Evolutionary conservation across 306 rosid species (phyloP).

Genomic region (Quillaja saponaria): DNA sequence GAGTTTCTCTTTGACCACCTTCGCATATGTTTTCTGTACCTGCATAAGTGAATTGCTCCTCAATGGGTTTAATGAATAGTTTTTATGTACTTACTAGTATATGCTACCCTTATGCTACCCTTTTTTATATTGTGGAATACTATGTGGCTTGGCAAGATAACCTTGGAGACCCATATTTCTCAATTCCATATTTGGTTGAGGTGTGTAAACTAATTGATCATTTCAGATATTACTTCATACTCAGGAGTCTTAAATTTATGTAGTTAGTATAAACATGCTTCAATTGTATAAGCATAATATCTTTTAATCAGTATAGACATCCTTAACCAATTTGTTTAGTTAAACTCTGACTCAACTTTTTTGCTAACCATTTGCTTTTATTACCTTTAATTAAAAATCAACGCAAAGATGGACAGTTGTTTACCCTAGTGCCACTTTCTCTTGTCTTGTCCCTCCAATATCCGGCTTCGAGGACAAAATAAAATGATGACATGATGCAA

Average conservation of each 20-base stretch:
- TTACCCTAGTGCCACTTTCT: background rate
- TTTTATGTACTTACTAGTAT: slow-evolving; percentile 11
- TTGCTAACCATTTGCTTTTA: background rate
- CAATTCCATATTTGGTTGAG: slow-evolving; percentile 99
- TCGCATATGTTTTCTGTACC: slow-evolving; percentile 70
- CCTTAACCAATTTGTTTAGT: background rate
- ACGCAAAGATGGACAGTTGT: background rate
- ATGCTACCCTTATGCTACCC: slow-evolving; percentile 21
- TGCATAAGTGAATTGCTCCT: slow-evolving; percentile 18
- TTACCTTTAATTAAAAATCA: background rate
- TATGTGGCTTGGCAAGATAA: slow-evolving; percentile 99
- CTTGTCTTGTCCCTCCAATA: too few species aligned
- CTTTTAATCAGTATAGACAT: too few species aligned
- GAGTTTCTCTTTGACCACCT: slow-evolving; percentile 77
- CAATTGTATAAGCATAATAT: background rate
- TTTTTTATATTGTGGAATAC: slow-evolving; percentile 30
- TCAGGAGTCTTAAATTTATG: background rate
- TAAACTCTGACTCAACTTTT: too few species aligned
- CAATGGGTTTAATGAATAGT: slow-evolving; percentile 13
- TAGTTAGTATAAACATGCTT: background rate
- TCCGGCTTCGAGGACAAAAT: too few species aligned
- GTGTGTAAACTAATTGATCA: slow-evolving; percentile 42
- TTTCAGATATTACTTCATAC: slow-evolving; percentile 12
- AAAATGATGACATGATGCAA: background rate
- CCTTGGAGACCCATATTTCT: slow-evolving; percentile 97